Base-by-base conservation (phyloP, 2,329 filamentous ascomycete species). In the Monosporascus sp. region DNA sequence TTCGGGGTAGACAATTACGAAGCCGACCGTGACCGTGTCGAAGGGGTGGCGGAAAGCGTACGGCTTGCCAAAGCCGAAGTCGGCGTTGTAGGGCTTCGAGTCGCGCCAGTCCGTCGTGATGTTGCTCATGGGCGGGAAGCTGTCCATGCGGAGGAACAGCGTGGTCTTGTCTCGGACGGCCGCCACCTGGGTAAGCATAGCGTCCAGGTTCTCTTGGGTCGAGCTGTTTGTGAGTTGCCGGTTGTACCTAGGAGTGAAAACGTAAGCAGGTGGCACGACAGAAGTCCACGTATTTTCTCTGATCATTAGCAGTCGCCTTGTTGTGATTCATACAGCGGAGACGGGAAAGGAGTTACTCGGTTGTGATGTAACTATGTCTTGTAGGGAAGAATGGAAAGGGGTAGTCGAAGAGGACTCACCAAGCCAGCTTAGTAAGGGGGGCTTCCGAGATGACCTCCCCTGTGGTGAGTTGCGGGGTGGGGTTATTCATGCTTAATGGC, bases 11-110 rank as follows among this genome's bases (percentile, higher is more conserved):
- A 62, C 37, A 24, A 58, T 48, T 7, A 53, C 47, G 3, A 56
- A 31, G 8, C 57, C 57, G 37, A 51, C 41, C 11, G 57, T 57
- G 17, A 56, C 43, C 37, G 48, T 53, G 20, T 51, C 44, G 48
- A 56, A 58, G 37, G 56, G 57, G 49, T 58, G 58, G 19, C 56
- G 53, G 37, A 56, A 59, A 24, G 50, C 55, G 24, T 49, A 52
- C 1, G 59, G 59, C 24, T 43, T 41, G 31, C 51, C 58, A 26
- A 61, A 61, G 20, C 60, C 60, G 37, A 62, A 62, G 50, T 61
- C 57, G 41, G 52, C 50, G 2, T 54, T 56, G 37, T 37, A 52
- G 20, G 57, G 49, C 22, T 57, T 50, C 46, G 50, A 58, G 26
- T 55, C 49, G 16, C 59, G 59, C 52, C 58, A 57, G 22, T 61